Percentiles rank a stretch among this genome's conserved stretches.
These are phyloP conservation scores for Calocybe gambosa DNA, from an alignment of 1,284 basidiomycete genomes.

Conservation along the genomic window DNA sequence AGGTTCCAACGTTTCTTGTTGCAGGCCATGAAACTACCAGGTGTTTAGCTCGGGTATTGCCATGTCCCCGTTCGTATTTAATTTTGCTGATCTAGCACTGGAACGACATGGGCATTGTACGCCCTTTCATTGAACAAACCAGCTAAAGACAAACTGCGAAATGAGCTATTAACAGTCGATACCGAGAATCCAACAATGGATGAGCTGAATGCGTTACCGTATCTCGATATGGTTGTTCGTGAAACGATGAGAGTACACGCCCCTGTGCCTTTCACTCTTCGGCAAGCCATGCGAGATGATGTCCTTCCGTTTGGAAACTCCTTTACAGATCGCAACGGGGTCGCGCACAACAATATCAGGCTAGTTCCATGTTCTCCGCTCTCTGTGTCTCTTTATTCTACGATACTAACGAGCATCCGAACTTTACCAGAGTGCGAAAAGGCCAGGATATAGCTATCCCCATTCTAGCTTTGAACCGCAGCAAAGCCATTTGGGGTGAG, in stretches of 20 bases:
- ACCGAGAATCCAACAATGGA: conserved; percentile 57
- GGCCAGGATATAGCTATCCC: conserved; percentile 44
- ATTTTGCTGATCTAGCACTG: conserved; percentile 29
- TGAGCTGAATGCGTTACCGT: conserved; percentile 49
- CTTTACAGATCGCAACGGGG: conserved; percentile 36
- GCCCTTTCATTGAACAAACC: conserved; percentile 49
- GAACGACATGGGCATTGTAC: conserved; percentile 57
- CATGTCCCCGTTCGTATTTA: neutral
- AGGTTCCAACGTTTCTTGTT: conserved; percentile 55
- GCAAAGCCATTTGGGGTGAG: conserved; percentile 47
- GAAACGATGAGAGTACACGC: conserved; percentile 65
- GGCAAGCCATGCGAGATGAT: conserved; percentile 48
- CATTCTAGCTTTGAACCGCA: conserved; percentile 40
- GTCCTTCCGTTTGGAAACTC: conserved; percentile 48
- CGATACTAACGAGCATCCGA: neutral
- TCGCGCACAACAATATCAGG: conserved; percentile 33
- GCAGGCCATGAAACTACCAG: conserved; percentile 80
- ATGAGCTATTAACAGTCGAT: conserved; percentile 50
- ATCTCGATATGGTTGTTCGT: conserved; percentile 60
- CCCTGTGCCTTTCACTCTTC: conserved; percentile 51
- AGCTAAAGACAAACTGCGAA: conserved; percentile 61
- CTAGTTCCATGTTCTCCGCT: conserved; percentile 23
- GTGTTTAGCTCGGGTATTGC: conserved; percentile 19
- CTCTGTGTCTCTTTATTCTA: too few relatives aligned
- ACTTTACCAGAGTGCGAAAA: conserved; percentile 26